Evolutionary conservation across 208 protist genomes (phyloP).

Genomic region (Spironucleus salmonicida): DNA sequence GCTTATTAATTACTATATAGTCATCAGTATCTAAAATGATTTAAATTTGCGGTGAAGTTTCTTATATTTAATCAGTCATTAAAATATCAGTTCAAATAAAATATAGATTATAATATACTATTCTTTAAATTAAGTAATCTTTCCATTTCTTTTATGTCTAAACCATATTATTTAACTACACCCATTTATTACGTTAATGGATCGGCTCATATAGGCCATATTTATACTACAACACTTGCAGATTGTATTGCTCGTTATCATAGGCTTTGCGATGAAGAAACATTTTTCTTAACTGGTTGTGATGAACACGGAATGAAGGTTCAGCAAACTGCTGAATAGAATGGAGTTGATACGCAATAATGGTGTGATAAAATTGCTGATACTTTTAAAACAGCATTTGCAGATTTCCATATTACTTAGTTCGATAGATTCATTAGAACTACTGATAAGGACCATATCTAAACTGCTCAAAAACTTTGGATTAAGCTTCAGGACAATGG

Average conservation of each 20-base stretch:
- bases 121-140: not conserved
- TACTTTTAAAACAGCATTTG: conserved; percentile 67
- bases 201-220: conserved; percentile 60
- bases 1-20: too few relatives aligned
- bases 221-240: conserved; percentile 58
- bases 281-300: conserved; percentile 80
- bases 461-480: conserved; percentile 64
- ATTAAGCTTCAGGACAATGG: conserved; percentile 60
- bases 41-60: too few relatives aligned
- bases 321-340: conserved; percentile 59
- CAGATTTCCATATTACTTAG: conserved; percentile 58
- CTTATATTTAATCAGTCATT: too few relatives aligned
- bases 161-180: conserved; percentile 49
- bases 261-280: conserved; percentile 57
- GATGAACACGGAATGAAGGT: conserved; percentile 96
- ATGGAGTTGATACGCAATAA: conserved; percentile 56
- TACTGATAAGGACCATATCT: conserved; percentile 63
- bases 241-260: conserved; percentile 54
- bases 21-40: too few relatives aligned
- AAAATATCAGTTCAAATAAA: too few relatives aligned
- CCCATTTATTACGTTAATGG: conserved; percentile 57
- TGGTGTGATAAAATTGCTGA: conserved; percentile 66
- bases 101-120: too few relatives aligned
- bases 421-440: conserved; percentile 85
- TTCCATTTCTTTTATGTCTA: not conserved